Evolutionary conservation across 768 basidiomycete genomes (phyloP), one percentile per base, ranked within the genome.

Genomic region (Panaeolus cyanescens): DNA sequence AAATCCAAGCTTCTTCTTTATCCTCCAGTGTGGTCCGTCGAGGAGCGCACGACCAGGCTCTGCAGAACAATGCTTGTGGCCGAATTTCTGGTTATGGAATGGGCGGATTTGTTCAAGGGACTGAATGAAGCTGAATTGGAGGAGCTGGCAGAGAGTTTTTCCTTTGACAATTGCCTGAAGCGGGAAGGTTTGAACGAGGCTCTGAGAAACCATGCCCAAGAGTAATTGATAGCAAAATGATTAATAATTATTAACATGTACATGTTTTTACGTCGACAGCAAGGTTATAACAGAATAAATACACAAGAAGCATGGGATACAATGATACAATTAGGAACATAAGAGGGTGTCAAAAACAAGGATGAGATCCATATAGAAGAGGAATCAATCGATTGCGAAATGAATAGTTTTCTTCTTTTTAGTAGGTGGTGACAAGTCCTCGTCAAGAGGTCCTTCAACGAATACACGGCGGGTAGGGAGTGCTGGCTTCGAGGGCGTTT

Each of bases 11-110:
- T 80, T 63, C 73, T 75, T 19, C 79, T 90, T 5, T 89, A 90
- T 67, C 87, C 73, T 30, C 87, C 86, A 0, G 77, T 87, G 2
- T 90, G 89, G 88, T 87, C 78, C 62, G 73, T 88, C 57, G 70
- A 77, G n/a, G 76, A 78, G 56, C 80, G 88, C n/a, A 78, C 86
- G 57, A 85, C 81, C 20, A 80, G 90, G 32, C 68, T 91, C 28
- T 75, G 87, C n/a, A 80, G 92, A 58, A 84, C 84, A 68, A 89
- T 90, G 39, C 77, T 93, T 4, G 74, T 93, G 2, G 81, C 85
- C 8, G 92, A 91, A 72, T 91, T 85, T 70, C 76, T 92, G 65
- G 82, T 89, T 36, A 79, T 79, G 67, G 89, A 90, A 70, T 91
- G 89, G 87, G 89, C 89, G 17, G 86, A 87, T 42, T 80, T 85